Percentiles rank a stretch among this genome's conserved stretches.
Evolutionary conservation across 805 yeast species (phyloP).

Genomic region (Dipodascus albidus): DNA sequence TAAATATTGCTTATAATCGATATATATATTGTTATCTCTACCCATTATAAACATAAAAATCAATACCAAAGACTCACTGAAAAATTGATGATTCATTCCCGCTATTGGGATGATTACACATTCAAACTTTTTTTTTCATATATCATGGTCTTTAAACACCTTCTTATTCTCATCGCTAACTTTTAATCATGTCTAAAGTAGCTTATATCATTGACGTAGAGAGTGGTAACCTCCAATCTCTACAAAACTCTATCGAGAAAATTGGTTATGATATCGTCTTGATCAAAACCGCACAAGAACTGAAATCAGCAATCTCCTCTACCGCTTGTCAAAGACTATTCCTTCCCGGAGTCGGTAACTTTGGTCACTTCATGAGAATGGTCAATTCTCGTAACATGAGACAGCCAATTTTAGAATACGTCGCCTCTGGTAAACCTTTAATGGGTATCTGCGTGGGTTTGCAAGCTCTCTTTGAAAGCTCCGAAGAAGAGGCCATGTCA

Average conservation of each 20-base stretch:
- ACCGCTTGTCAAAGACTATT: conserved; percentile 35
- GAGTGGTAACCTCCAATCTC: conserved; percentile 86
- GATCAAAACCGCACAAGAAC: conserved; percentile 46
- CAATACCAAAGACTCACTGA: too few relatives aligned
- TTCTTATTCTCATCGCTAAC: too few relatives aligned
- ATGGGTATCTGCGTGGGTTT: conserved; percentile 98
- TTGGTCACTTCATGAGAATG: conserved; percentile 81
- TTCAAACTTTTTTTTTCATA: too few relatives aligned
- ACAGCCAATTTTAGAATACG: conserved; percentile 54
- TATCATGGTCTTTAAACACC: too few relatives aligned
- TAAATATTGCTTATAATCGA: too few relatives aligned
- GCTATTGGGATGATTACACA: too few relatives aligned
- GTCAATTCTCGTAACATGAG: conserved; percentile 50
- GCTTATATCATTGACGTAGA: conserved; percentile 85
- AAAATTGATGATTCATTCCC: too few relatives aligned
- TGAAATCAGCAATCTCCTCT: conserved; percentile 11
- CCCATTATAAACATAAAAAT: too few relatives aligned
- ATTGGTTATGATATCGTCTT: conserved; percentile 61
- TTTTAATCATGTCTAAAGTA: neutral
- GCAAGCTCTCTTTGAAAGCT: conserved; percentile 67
- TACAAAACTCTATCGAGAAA: conserved; percentile 72
- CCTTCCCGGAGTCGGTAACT: conserved; percentile 96
- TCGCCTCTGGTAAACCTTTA: conserved; percentile 67
- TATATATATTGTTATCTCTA: too few relatives aligned
- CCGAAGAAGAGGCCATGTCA: conserved; percentile 60